Base-by-base conservation (phyloP, 495 filamentous ascomycete genomes). In the Xylaria venustula region DNA sequence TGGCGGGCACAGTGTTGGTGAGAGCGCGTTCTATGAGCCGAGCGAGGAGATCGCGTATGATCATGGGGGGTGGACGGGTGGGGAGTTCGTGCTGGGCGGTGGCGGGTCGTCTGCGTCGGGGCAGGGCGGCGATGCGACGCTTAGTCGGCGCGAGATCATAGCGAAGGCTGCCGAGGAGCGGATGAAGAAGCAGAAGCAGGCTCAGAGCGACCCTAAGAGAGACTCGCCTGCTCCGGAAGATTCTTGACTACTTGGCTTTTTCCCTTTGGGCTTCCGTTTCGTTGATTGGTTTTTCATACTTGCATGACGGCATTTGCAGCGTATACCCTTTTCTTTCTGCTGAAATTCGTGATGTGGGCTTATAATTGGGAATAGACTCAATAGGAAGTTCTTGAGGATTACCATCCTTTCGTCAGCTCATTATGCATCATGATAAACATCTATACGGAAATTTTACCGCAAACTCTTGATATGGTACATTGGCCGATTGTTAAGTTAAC, bases 1-100 rank as follows among this genome's bases (percentile, higher is more conserved):
- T 19, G 85, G 87, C 0, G 93, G 92, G 7, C 72, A 81, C 44
- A 81, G 76, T 17, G 72, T 95, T 3, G 87, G 83, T 17, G 78
- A 79, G 20, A 76, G 88, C 61, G 88, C 89, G 61, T 90, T 88
- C 71, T 93, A 90, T 76, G 85, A 87, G 63, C 68, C 77, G 22
- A 62, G 60, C 56, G 86, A 81, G 30, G 86, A 84, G 62, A 81
- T 83, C 47, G 76, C 85, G 45, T 76, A 85, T 64, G 92, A 96
- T 76, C 85, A 90, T 73, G 87, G 87, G 15, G 91, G 90, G 0
- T 96, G 93, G 94, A 85, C 79, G 0, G 94, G 94, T 8, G 94
- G 93, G 2, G 85, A 89, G 76, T 97, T 89, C 76, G 89, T 91
- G 46, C 81, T 97, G 32, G 93, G 93, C 42, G 82, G 84, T 4